Evolutionary conservation across 345 rosid species (phyloP).

Genomic region (Acer saccharum): DNA sequence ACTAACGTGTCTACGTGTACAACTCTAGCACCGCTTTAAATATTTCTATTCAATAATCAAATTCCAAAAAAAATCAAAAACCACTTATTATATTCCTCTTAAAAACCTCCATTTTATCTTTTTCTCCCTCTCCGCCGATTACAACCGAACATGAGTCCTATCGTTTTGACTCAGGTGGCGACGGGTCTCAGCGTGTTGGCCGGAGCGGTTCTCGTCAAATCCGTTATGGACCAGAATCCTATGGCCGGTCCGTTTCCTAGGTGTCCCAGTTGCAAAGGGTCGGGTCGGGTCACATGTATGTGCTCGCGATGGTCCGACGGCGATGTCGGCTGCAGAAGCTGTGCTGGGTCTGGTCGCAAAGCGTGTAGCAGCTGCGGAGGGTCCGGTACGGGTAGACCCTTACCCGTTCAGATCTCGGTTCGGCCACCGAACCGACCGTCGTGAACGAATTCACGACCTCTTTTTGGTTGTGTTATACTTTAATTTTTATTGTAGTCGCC

Average conservation of each 20-base stretch:
- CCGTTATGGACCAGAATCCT: constrained; percentile 82
- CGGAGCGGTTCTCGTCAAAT: constrained; percentile 82
- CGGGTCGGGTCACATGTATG: constrained; percentile 76
- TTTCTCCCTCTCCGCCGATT: not conserved
- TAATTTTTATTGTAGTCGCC: not conserved
- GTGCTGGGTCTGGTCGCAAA: constrained; percentile 89
- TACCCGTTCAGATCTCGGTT: constrained; percentile 73
- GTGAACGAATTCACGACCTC: constrained; percentile 16
- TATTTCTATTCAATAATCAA: not conserved
- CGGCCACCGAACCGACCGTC: constrained; percentile 51
- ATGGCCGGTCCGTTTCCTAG: constrained; percentile 79
- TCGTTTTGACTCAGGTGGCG: constrained; percentile 78
- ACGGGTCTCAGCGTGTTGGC: constrained; percentile 87
- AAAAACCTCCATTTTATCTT: not conserved
- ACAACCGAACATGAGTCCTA: constrained; percentile 47
- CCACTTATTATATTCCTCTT: not conserved
- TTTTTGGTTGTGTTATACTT: constrained; percentile 15
- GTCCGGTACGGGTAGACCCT: constrained; percentile 81
- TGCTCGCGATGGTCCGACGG: constrained; percentile 95
- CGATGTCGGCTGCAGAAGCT: constrained; percentile 82
- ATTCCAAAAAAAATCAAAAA: not conserved
- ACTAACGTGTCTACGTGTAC: constrained; percentile 53
- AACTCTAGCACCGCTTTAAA: constrained; percentile 36
- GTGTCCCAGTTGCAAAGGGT: constrained; percentile 81
- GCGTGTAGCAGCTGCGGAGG: constrained; percentile 89